Evolutionary conservation across 345 rosid species (phyloP), one percentile per base, ranked within the genome.

Genomic region (Brassica juncea): DNA sequence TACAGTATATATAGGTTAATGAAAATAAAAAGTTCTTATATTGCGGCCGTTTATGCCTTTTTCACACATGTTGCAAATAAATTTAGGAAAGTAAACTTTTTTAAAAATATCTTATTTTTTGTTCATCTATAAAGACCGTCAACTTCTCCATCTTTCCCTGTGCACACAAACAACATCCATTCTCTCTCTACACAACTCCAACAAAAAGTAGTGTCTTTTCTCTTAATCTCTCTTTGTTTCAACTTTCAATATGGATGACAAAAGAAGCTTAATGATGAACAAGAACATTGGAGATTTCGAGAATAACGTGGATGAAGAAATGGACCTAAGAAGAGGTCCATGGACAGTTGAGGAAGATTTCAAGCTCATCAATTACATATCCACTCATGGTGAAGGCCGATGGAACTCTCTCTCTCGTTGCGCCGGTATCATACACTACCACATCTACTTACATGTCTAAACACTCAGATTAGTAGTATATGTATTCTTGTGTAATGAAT

Each of bases 301-400:
- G 30, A 61, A 74, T 66, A 60, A 71, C 63, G 83, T 63, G 64
- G 97, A 89, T 39, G 91, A 90, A n/a, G 90, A 84, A 42, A 37
- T 74, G 83, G 88, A 88, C 61, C 80, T 94, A 5, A 85, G 91
- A 66, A 81, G 97, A 77, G 99, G 99, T 8, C 99, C 99, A 2
- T 94, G 99, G 99, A 90, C 91, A 0, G 87, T 87, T 34, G 97
- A 94, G 75, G 99, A 94, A 85, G 97, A 94, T 82, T 79, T 86
- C 57, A 88, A 89, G 72, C 97, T 94, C 82, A 84, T 91, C 60
- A 86, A 88, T 86, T 90, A 89, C 89, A 91, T 94, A 84, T 78
- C 91, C 67, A 72, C 82, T 42, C 92, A 92, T 12, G 97, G 97
- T 14, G 97, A 92, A 73, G 99, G 99, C 35, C 90, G 97, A 71